Base-by-base conservation (phyloP, 192 early-diverging fungal species). In the Dimargaris verticillata region DNA sequence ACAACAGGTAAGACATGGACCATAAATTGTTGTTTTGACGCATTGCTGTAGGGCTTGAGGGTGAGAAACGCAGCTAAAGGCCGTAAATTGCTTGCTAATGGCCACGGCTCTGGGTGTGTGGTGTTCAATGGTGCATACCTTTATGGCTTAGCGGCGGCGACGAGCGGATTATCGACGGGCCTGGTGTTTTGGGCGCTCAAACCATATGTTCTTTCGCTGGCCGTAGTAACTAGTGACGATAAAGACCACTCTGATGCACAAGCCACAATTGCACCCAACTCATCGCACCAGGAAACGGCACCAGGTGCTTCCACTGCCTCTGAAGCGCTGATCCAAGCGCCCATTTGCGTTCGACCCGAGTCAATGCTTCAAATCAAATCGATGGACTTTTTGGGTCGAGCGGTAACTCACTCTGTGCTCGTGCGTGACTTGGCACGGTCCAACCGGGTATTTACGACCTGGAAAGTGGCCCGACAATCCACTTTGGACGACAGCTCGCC, bases 371-470 rank as follows among this genome's bases (percentile, higher is more conserved):
- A 55, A 28, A 28, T 55, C 15, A 28, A 55, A 12, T 33, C 53
- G 22, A n/a, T 55, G 18, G 53, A 28, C 28, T 55, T 55, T 33
- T 55, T 55, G 25, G 53, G 53, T 6, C 53, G 53, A 28, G 14
- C 53, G 22, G 28, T 26, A 28, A 33, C 18, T 33, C 53, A 33
- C 5, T 55, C 24, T 6, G 53, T 55, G 26, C 28, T 55, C 18
- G 28, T 55, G 1, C 24, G 28, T n/a, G 53, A 55, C 28, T 29
- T 55, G 10, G 10, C 17, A 13, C 53, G 26, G 11, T 55, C 53
- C 53, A 55, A 33, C 53, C 53, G 53, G 18, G 53, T 55, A 18
- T 55, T 55, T 33, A 55, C 53, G 22, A 28, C 28, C 15, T 55
- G 53, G 53, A 25, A 33, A 33, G 53, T 55, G 53, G 33, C 17